Evolutionary conservation across 2,329 filamentous ascomycete species (phyloP), one percentile per base, ranked within the genome.

Genomic region (Teratosphaeria destructans): DNA sequence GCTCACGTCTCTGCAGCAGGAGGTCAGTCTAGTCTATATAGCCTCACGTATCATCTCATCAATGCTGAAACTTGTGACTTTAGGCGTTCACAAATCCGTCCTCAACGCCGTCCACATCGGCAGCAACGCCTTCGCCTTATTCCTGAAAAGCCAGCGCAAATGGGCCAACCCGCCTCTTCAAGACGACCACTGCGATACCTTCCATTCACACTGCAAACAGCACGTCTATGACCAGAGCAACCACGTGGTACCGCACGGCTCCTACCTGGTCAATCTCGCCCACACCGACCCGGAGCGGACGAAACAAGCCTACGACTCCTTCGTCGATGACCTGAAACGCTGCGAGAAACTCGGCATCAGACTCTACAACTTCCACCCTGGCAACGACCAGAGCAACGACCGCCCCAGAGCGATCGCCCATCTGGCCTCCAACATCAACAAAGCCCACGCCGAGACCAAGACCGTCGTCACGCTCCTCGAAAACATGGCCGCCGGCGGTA

Each of bases 331-430:
- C 72, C 79, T 99, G 1, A 78, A 83, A 56, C 85, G 94, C 10
- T 97, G 94, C 73, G 89, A 96, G 70, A 80, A 82, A 54, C 83
- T 99, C 0, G 90, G 91, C 1, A 96, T 99, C 68, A 81, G 77
- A 62, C 81, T 96, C n/a, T 99, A 97, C 79, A 99, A 99, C 75
- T 97, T 99, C 77, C 94, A 99, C 71, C 94, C 94, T 0, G 94
- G 94, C 23, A 92, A 87, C 60, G 87, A 87, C 1, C 88, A 74
- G 52, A 74, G 86, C 54, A 82, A 82, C 37, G 79, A 82, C 3
- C 83, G 87, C 39, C 77, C 80, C 0, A 85, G 84, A 23, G 92
- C 92, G 3, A 86, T 95, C 60, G 79, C 76, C 14, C 85, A 94
- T 47, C 89, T 99, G 56, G 91, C 94, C 1, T 78, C 81, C 52